phyloP scores from a whole-genome alignment of 2,329 filamentous ascomycete species.

The Diplodia intermedia region DNA sequence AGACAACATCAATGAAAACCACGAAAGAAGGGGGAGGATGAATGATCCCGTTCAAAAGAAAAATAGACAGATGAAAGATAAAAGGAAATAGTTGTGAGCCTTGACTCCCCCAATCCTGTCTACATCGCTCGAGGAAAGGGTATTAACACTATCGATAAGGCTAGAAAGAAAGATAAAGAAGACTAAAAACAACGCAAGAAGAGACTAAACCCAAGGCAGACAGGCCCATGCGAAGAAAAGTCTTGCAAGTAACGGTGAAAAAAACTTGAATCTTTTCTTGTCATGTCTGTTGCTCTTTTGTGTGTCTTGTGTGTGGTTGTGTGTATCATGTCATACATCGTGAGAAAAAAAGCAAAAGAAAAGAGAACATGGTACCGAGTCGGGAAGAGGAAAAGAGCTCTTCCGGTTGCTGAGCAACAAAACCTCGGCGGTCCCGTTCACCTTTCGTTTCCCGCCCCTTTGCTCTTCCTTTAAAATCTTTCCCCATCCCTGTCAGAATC shows the following conservation, averaged over 20 bases:
- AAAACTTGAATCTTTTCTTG: constrained; percentile 13
- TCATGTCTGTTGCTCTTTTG: constrained; percentile 26
- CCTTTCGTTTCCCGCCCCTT: not conserved
- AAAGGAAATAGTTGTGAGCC: not conserved
- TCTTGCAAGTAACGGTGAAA: constrained; percentile 6
- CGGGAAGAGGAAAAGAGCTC: not conserved
- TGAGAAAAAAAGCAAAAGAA: constrained; percentile 1
- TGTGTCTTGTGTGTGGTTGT: constrained; percentile 11
- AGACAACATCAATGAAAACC: not conserved
- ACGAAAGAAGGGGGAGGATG: not conserved
- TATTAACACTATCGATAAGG: not conserved
- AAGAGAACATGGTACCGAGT: not conserved
- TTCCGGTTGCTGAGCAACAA: not conserved
- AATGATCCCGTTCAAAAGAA: not conserved
- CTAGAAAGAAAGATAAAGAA: not conserved
- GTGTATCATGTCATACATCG: constrained; percentile 31
- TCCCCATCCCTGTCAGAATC: not conserved
- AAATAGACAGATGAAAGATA: not conserved
- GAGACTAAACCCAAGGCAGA: constrained; percentile 4
- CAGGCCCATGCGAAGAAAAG: constrained; percentile 15
- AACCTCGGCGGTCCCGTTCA: not conserved
- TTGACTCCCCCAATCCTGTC: not conserved
- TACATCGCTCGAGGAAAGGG: constrained; percentile 1
- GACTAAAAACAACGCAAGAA: constrained; percentile 3
- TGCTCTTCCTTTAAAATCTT: not conserved